These are phyloP conservation scores for Triangularia setosa DNA, from an alignment of 2,329 filamentous ascomycete genomes.

Conservation along the genomic window DNA sequence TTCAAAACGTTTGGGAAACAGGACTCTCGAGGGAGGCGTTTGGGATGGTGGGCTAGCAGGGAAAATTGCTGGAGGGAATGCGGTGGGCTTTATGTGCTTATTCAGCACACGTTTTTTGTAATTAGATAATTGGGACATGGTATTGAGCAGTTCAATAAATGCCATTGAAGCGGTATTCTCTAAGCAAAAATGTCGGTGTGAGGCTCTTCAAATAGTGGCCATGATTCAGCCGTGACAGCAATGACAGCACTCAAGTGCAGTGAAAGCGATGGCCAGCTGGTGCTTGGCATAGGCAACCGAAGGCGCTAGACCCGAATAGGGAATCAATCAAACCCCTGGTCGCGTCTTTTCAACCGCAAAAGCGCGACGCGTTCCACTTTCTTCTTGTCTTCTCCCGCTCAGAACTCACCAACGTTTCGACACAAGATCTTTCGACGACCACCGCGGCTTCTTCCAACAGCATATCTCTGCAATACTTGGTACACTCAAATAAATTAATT, in stretches of 20 bases:
- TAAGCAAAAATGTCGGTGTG: background rate
- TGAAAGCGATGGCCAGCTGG: background rate
- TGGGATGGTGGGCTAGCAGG: slow-evolving; percentile 3
- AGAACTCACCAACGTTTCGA: slow-evolving; percentile 14
- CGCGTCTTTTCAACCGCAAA: slow-evolving; percentile 20
- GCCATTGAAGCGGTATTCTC: background rate
- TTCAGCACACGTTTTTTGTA: slow-evolving; percentile 18
- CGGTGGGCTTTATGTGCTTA: slow-evolving; percentile 4
- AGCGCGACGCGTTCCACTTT: slow-evolving; percentile 22
- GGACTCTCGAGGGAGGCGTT: slow-evolving; percentile 14
- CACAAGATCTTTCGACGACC: slow-evolving; percentile 4
- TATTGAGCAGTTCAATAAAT: slow-evolving; percentile 2
- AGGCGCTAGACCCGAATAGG: slow-evolving; percentile 15
- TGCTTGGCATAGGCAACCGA: background rate
- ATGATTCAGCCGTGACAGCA: background rate
- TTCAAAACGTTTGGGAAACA: slow-evolving; percentile 4
- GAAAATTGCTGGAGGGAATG: slow-evolving; percentile 3
- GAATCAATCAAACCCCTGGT: slow-evolving; percentile 25
- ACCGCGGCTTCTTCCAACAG: background rate
- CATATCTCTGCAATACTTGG: background rate
- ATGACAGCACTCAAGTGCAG: background rate
- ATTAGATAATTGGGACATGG: slow-evolving; percentile 19
- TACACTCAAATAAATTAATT: background rate
- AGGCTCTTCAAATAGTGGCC: background rate
- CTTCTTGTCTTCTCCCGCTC: slow-evolving; percentile 16